Conservation (phyloP, 2,329 filamentous ascomycete genomes). For the Epichloe bromicola region DNA sequence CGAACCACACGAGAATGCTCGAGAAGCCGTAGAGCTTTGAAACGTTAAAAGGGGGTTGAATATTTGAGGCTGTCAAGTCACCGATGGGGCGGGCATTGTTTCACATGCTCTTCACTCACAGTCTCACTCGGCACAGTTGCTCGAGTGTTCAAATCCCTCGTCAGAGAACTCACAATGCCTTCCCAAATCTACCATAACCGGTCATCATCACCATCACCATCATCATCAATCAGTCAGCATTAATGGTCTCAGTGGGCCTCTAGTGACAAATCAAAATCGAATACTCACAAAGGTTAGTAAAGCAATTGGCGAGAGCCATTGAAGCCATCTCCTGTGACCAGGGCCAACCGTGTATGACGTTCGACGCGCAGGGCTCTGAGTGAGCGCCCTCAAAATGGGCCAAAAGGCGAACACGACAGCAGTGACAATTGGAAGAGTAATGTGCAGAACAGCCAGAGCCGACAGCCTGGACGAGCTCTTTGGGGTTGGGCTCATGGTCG, state of each 20-base stretch:
- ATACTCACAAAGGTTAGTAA: conserved; percentile 5
- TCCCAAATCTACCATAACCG: neutral
- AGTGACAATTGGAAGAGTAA: conserved; percentile 2
- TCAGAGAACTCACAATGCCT: neutral
- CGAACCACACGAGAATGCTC: conserved; percentile 5
- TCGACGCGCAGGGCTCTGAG: conserved; percentile 1
- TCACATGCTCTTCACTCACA: neutral
- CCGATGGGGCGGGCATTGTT: neutral
- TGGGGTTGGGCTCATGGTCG: neutral
- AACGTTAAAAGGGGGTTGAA: neutral
- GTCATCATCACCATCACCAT: neutral
- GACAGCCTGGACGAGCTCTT: neutral
- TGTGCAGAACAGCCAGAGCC: conserved; percentile 1
- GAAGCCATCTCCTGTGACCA: neutral
- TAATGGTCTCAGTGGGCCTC: neutral
- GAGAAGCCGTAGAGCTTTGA: conserved; percentile 3
- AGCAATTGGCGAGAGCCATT: neutral
- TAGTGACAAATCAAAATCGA: neutral
- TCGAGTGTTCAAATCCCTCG: neutral
- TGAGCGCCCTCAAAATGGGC: conserved; percentile 1
- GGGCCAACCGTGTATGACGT: neutral
- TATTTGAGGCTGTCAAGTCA: neutral
- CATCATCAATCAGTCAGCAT: neutral
- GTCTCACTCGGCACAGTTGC: conserved; percentile 1
- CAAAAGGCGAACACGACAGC: neutral